A percentile compares a stretch with the other conserved stretches of the same genome.
phyloP scores from a whole-genome alignment of 495 filamentous ascomycete species.

The Aspergillus nanangensis region DNA sequence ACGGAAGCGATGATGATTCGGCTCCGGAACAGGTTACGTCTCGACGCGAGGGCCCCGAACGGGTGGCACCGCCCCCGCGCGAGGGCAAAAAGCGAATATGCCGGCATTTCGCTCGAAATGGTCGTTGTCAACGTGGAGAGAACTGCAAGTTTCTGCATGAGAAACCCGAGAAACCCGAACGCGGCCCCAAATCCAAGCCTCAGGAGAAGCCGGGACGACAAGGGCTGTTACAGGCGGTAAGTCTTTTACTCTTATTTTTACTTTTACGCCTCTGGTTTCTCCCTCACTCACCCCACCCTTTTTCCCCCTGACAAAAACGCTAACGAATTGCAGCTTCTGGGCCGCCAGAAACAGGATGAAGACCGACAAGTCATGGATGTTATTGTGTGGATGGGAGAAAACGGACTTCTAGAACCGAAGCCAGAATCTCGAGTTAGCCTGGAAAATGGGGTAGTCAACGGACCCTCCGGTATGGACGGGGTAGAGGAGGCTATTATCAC shows the following conservation, averaged over 20 bases:
- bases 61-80: conserved; percentile 37
- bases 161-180: conserved; percentile 26
- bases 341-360: conserved; percentile 42
- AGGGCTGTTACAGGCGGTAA: conserved; percentile 48
- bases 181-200: conserved; percentile 27
- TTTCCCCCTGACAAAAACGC: conserved; percentile 7
- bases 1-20: conserved; percentile 32
- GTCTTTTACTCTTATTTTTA: conserved; percentile 18
- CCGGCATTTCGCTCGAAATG: conserved; percentile 41
- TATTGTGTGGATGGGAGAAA: conserved; percentile 40
- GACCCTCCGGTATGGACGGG: background rate
- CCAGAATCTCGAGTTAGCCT: background rate
- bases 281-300: background rate
- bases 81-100: conserved; percentile 36
- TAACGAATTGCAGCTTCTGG: conserved; percentile 33
- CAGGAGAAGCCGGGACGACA: conserved; percentile 34
- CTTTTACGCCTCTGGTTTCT: too few species aligned
- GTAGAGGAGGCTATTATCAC: too few species aligned
- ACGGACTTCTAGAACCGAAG: conserved; percentile 21
- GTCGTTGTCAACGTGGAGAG: conserved; percentile 41
- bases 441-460: background rate
- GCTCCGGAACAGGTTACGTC: conserved; percentile 39
- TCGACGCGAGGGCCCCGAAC: conserved; percentile 37
- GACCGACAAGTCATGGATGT: conserved; percentile 40
- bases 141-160: conserved; percentile 46